Evolutionary conservation across 805 yeast genomes (phyloP).

Genomic region (Hanseniaspora taiwanica): DNA sequence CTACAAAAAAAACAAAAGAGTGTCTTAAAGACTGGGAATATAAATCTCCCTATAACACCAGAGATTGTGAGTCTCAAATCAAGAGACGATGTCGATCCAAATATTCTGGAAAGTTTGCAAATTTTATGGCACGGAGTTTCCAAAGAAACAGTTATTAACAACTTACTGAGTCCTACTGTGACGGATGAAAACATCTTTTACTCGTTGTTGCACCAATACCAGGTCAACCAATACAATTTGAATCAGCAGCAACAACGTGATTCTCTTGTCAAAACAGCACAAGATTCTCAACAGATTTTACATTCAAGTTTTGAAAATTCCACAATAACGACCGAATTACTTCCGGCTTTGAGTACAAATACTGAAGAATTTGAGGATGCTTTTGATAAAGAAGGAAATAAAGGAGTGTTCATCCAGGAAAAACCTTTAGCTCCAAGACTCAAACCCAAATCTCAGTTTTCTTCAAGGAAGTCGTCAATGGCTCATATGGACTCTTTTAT

Average conservation of each 20-base stretch:
- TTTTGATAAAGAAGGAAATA: neutral
- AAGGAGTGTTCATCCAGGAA: neutral
- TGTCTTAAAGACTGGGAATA: conserved; percentile 1
- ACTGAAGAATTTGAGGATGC: neutral
- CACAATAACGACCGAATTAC: neutral
- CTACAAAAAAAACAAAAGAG: conserved; percentile 2
- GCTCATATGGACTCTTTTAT: neutral
- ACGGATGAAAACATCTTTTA: conserved; percentile 74
- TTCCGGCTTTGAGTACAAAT: neutral
- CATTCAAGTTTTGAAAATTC: neutral
- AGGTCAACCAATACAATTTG: conserved; percentile 42
- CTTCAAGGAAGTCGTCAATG: conserved; percentile 12
- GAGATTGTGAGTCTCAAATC: conserved; percentile 13
- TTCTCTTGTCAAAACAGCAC: conserved; percentile 2
- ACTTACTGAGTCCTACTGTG: conserved; percentile 40
- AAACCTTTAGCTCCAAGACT: conserved; percentile 4
- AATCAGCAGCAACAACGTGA: conserved; percentile 1
- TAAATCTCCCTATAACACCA: conserved; percentile 4
- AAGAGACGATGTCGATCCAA: conserved; percentile 48
- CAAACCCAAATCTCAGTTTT: conserved; percentile 4
- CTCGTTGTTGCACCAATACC: conserved; percentile 57
- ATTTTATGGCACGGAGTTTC: conserved; percentile 74
- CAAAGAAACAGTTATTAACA: conserved; percentile 39
- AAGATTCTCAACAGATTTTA: no score
- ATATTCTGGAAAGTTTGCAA: conserved; percentile 61